These are phyloP conservation scores for Arabidopsis arenosa DNA, from an alignment of 345 rosid genomes.

Conservation along the genomic window DNA sequence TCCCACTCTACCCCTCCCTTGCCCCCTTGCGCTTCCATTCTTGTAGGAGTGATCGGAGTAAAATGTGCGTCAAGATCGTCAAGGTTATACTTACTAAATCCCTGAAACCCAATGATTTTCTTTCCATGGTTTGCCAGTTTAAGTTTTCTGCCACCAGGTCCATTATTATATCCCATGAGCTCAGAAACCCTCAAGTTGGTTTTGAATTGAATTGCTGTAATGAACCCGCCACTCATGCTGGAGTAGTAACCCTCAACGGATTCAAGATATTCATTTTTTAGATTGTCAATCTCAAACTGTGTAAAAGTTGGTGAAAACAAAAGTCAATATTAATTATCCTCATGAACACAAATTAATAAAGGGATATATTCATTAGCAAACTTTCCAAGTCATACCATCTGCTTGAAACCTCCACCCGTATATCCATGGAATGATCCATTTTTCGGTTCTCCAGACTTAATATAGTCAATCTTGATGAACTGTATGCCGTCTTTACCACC, in stretches of 20 bases:
- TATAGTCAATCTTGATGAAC: not conserved
- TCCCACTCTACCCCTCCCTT: not conserved
- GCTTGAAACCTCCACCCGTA: not conserved
- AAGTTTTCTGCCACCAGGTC: too few species aligned
- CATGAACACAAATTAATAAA: too few species aligned
- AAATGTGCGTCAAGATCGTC: not conserved
- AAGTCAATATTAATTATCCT: not conserved
- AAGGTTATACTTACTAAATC: not conserved
- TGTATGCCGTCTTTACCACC: not conserved
- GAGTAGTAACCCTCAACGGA: not conserved
- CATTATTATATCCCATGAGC: not conserved
- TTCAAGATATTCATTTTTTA: not conserved
- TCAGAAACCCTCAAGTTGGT: not conserved
- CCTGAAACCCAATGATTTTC: slow-evolving; percentile 10
- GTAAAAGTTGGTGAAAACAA: too few species aligned
- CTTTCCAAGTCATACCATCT: not conserved
- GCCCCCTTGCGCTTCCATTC: too few species aligned
- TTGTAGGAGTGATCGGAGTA: not conserved
- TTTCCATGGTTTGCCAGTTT: not conserved
- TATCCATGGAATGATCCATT: not conserved
- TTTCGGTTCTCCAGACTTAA: not conserved
- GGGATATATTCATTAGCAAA: not conserved
- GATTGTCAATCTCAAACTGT: slow-evolving; percentile 6
- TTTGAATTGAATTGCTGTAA: not conserved
- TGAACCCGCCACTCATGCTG: not conserved